Conservation (phyloP, 768 basidiomycete species). For the Leccinum variicolor region DNA sequence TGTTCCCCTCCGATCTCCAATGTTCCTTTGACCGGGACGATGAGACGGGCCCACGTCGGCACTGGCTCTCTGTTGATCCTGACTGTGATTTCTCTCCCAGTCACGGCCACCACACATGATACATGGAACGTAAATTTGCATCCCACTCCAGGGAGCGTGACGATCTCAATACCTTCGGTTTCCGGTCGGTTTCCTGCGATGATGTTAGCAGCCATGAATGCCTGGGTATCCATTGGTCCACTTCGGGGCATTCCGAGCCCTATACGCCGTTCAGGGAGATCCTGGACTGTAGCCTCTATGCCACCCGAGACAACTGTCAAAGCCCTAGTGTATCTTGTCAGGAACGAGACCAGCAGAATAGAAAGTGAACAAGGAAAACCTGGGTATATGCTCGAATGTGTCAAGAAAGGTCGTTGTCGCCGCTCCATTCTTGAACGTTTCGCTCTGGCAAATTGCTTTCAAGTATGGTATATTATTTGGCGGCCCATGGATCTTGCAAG, state of each 20-base stretch:
- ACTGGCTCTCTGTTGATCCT: conserved; percentile 38
- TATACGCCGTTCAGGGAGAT: conserved; percentile 50
- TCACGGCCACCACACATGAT: conserved; percentile 48
- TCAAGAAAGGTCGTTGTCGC: conserved; percentile 51
- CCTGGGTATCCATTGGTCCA: conserved; percentile 61
- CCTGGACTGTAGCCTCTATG: conserved; percentile 52
- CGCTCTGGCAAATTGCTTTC: conserved; percentile 38
- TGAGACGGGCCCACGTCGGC: conserved; percentile 48
- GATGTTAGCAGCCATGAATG: conserved; percentile 54
- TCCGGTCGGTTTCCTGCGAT: conserved; percentile 50
- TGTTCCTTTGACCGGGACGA: conserved; percentile 42
- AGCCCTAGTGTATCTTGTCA: conserved; percentile 30
- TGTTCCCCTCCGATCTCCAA: conserved; percentile 36
- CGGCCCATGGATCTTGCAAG: conserved; percentile 50
- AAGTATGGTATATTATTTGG: conserved; percentile 59
- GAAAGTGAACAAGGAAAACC: conserved; percentile 25
- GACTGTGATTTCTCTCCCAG: conserved; percentile 46
- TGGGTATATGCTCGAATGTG: conserved; percentile 39
- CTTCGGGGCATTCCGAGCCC: conserved; percentile 59
- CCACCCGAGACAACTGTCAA: conserved; percentile 55
- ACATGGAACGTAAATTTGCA: conserved; percentile 51
- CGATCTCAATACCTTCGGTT: conserved; percentile 55
- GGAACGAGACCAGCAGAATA: not conserved
- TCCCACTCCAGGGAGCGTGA: conserved; percentile 41
- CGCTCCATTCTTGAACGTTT: conserved; percentile 39